These are phyloP conservation scores for Fusarium sp. DNA, from an alignment of 2,329 filamentous ascomycete genomes.

Conservation along the genomic window DNA sequence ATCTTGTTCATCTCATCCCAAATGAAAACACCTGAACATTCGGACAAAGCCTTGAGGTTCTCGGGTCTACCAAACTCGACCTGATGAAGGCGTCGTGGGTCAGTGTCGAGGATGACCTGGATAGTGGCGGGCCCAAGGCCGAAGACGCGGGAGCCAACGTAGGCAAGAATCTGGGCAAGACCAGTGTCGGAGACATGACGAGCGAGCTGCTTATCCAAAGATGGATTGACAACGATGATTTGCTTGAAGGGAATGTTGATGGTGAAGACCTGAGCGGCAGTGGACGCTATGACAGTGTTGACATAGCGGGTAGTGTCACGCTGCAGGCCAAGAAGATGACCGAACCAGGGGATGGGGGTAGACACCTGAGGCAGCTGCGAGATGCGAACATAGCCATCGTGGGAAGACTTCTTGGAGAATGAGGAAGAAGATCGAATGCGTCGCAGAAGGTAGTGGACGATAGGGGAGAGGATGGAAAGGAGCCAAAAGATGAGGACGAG, in stretches of 20 bases:
- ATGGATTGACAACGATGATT: slow-evolving; percentile 45
- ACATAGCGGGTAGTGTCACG: slow-evolving; percentile 43
- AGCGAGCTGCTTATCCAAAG: slow-evolving; percentile 43
- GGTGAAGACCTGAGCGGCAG: slow-evolving; percentile 41
- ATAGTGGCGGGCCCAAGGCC: slow-evolving; percentile 39
- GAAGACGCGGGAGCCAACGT: slow-evolving; percentile 47
- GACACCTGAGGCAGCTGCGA: slow-evolving; percentile 38
- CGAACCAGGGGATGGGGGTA: slow-evolving; percentile 40
- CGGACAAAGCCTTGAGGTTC: slow-evolving; percentile 39
- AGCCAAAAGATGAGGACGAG: slow-evolving; percentile 18
- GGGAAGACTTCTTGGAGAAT: slow-evolving; percentile 13
- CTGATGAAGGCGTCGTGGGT: slow-evolving; percentile 45
- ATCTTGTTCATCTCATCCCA: slow-evolving; percentile 37
- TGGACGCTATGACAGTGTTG: slow-evolving; percentile 41
- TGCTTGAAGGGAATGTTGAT: slow-evolving; percentile 47
- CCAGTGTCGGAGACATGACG: slow-evolving; percentile 47
- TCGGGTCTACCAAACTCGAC: slow-evolving; percentile 43
- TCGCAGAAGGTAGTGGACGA: slow-evolving; percentile 10
- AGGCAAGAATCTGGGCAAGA: slow-evolving; percentile 46
- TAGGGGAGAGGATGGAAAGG: slow-evolving; percentile 17
- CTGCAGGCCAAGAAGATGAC: slow-evolving; percentile 42
- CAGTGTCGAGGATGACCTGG: slow-evolving; percentile 38
- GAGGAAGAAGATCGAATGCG: slow-evolving; percentile 9
- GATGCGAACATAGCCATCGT: slow-evolving; percentile 20
- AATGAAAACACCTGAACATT: slow-evolving; percentile 37